phyloP scores from a whole-genome alignment of 2,329 filamentous ascomycete species.

The Beauveria pseudobassiana region DNA sequence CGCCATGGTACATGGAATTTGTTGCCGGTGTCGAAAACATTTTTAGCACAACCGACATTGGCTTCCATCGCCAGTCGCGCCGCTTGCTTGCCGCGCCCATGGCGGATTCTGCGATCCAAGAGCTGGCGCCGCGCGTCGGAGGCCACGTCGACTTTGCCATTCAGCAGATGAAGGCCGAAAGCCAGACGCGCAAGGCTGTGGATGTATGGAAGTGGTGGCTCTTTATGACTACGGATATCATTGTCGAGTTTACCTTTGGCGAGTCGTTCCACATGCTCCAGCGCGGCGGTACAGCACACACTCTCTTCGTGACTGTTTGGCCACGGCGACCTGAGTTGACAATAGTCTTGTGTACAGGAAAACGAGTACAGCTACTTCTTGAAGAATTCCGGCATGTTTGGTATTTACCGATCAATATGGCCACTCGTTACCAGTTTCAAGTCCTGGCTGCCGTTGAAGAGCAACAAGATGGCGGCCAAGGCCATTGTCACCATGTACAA shows the following conservation, averaged over 20 bases:
- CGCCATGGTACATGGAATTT: conserved; percentile 2
- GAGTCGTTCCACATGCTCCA: conserved; percentile 17
- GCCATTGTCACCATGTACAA: background rate
- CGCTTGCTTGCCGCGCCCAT: background rate
- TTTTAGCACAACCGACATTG: background rate
- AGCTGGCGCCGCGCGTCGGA: conserved; percentile 1
- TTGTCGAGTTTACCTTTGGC: conserved; percentile 21
- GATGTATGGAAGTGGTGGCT: conserved; percentile 19
- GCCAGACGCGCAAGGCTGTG: conserved; percentile 10
- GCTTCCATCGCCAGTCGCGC: conserved; percentile 3
- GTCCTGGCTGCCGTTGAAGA: background rate
- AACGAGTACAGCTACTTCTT: conserved; percentile 8
- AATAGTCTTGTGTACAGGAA: background rate
- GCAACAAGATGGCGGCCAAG: background rate
- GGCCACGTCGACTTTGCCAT: conserved; percentile 18
- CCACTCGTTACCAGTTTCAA: background rate
- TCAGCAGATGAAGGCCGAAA: conserved; percentile 14
- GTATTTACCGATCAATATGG: background rate
- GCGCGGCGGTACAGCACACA: background rate
- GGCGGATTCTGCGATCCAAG: conserved; percentile 2
- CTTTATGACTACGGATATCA: conserved; percentile 20
- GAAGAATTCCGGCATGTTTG: background rate
- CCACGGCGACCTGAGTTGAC: background rate
- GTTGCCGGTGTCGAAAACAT: background rate
- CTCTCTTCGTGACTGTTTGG: background rate